Evolutionary conservation across 257 asterid genomes (phyloP).

Genomic region (Cynanchum wilfordii): DNA sequence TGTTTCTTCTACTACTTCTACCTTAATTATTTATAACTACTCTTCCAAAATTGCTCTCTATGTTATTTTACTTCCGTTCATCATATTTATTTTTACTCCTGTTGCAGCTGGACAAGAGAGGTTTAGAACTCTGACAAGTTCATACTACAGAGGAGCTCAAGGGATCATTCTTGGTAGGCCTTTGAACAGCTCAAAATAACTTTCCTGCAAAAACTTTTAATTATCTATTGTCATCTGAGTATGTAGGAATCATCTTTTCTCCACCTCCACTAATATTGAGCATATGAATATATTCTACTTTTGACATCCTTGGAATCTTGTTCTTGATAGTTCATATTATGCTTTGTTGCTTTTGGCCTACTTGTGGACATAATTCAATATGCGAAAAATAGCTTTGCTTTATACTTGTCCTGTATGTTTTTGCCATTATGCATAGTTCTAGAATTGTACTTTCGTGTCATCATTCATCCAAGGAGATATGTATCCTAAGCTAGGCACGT

Average conservation of each 20-base stretch:
- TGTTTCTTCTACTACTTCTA: neutral
- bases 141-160: slow-evolving; percentile 54
- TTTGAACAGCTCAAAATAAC: slow-evolving; percentile 7
- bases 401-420: neutral
- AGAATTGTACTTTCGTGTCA: neutral
- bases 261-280: neutral
- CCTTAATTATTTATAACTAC: neutral
- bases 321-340: neutral
- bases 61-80: neutral
- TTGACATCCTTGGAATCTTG: neutral
- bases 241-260: neutral
- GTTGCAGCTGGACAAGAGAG: slow-evolving; percentile 91
- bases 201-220: neutral
- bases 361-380: neutral
- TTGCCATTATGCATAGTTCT: neutral
- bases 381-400: neutral
- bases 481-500: neutral
- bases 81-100: slow-evolving; percentile 8
- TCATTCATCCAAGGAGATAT: neutral
- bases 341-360: neutral
- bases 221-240: neutral
- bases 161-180: slow-evolving; percentile 71
- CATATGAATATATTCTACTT: neutral
- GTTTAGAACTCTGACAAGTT: slow-evolving; percentile 64
- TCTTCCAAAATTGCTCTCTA: neutral